Evolutionary conservation across 139 green algal genomes (phyloP), one percentile per base, ranked within the genome.

Genomic region (Haematococcus sp.): DNA sequence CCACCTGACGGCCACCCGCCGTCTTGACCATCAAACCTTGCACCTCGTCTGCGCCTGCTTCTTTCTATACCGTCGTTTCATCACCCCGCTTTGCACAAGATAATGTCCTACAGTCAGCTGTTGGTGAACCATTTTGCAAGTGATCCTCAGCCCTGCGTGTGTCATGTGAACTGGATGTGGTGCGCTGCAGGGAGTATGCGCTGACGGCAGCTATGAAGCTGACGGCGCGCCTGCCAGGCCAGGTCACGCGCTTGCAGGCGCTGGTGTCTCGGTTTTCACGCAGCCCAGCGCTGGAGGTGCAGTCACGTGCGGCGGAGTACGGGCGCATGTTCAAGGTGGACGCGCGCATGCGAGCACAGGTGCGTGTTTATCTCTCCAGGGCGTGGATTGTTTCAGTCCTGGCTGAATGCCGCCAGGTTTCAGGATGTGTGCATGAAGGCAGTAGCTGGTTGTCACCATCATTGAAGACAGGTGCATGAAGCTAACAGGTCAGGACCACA

Each of bases 141-240:
- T n/a, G n/a, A n/a, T n/a, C n/a, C n/a, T n/a, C n/a, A n/a, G n/a
- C n/a, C n/a, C n/a, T n/a, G n/a, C n/a, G n/a, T n/a, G n/a, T n/a
- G n/a, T 61, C 11, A 4, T 20, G 52, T 13, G 52, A 9, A 13
- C 52, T 13, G 23, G 27, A n/a, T 54, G 74, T 34, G 27, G 74
- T 33, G 63, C 74, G 25, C 66, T 91, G 52, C 84, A 91, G 79
- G 11, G 91, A 94, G 84, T 92, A 92, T 64, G 78, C 78, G n/a
- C 76, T 98, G 20, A 94, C 88, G 0, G 86, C 94, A 1, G 85
- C 94, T 40, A 88, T 91, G 71, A 98, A 98, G 90, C 87, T 98
- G 46, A 88, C 84, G 1, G 81, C 87, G 3, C 82, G 91, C 3
- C 81, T 93, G 34, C 81, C 88, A 0, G 63, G 61, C 11, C 81